A percentile compares a stretch with the other conserved stretches of the same genome.
These are phyloP conservation scores for Monilinia aucupariae DNA, from an alignment of 2,329 filamentous ascomycete genomes.

Conservation along the genomic window DNA sequence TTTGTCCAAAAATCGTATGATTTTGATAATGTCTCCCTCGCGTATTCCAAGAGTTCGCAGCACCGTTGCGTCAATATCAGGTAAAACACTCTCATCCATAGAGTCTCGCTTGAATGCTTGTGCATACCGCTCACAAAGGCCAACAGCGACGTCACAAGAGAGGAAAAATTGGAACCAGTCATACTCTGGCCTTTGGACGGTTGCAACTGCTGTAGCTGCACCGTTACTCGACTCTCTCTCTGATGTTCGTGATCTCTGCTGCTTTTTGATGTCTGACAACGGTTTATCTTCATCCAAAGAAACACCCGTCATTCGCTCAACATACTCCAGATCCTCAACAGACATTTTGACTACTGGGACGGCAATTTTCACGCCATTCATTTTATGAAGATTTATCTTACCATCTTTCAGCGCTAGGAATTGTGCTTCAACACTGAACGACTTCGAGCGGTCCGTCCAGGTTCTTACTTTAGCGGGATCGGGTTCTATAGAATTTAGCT, in stretches of 20 bases:
- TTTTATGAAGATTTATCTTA: constrained; percentile 96
- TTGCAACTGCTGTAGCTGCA: constrained; percentile 50
- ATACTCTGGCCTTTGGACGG: constrained; percentile 67
- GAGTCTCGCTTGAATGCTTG: constrained; percentile 85
- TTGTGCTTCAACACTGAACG: constrained; percentile 95
- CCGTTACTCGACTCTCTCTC: constrained; percentile 28
- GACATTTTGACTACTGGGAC: constrained; percentile 96
- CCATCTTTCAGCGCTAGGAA: constrained; percentile 92
- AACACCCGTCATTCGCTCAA: constrained; percentile 79
- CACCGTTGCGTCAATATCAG: constrained; percentile 78
- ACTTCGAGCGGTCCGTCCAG: constrained; percentile 93
- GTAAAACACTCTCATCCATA: constrained; percentile 90
- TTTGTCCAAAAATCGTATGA: constrained; percentile 81
- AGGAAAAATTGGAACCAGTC: constrained; percentile 99
- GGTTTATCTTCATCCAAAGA: constrained; percentile 91
- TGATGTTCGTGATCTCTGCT: constrained; percentile 24
- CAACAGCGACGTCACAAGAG: constrained; percentile 82
- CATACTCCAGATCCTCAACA: constrained; percentile 87
- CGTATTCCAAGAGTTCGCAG: constrained; percentile 87
- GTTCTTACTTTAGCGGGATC: constrained; percentile 77
- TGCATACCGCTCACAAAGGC: constrained; percentile 90
- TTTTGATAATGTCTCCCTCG: constrained; percentile 92
- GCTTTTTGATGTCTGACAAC: constrained; percentile 69
- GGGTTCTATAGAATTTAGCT: constrained; percentile 54
- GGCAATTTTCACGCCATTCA: constrained; percentile 97